Evolutionary conservation across 371 early-diverging fungal genomes (phyloP).

Genomic region (Actinomortierella ambigua): DNA sequence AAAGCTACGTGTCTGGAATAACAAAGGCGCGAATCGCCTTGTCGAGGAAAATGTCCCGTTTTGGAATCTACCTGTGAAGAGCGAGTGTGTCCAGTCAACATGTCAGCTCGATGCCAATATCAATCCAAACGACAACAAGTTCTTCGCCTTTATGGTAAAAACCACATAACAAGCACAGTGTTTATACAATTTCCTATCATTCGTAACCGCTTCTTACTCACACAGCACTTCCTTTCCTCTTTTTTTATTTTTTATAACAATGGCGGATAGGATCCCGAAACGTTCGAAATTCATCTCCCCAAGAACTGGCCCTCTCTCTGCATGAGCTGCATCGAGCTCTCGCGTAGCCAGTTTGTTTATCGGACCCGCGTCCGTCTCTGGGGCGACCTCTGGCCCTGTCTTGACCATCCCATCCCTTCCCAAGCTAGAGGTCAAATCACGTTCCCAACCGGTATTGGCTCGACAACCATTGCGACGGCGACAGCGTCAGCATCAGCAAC

Average conservation of each 20-base stretch:
- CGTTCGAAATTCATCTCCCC: constrained; percentile 17
- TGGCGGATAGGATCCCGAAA: constrained; percentile 13
- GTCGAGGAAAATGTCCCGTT: constrained; percentile 10
- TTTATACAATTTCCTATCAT: background rate
- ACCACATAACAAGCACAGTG: background rate
- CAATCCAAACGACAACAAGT: constrained; percentile 13
- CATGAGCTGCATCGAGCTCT: constrained; percentile 39
- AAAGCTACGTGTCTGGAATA: constrained; percentile 24
- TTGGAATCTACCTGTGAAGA: constrained; percentile 11
- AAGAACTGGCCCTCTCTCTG: constrained; percentile 37
- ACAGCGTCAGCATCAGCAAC: no score
- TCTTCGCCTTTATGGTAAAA: constrained; percentile 29
- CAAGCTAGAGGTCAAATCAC: no score
- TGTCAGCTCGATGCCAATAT: constrained; percentile 12
- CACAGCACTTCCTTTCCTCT: background rate
- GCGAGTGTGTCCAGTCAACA: constrained; percentile 11
- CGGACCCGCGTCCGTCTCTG: constrained; percentile 22
- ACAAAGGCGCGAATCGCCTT: no score
- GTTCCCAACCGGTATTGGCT: no score
- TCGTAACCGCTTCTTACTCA: background rate
- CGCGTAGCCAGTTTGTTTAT: constrained; percentile 29
- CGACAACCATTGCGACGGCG: no score
- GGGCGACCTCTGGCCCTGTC: constrained; percentile 21
- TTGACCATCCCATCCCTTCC: background rate
- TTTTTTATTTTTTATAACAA: background rate